phyloP scores from a whole-genome alignment of 208 protist species.

The Kentomonas sorsogonicus region DNA sequence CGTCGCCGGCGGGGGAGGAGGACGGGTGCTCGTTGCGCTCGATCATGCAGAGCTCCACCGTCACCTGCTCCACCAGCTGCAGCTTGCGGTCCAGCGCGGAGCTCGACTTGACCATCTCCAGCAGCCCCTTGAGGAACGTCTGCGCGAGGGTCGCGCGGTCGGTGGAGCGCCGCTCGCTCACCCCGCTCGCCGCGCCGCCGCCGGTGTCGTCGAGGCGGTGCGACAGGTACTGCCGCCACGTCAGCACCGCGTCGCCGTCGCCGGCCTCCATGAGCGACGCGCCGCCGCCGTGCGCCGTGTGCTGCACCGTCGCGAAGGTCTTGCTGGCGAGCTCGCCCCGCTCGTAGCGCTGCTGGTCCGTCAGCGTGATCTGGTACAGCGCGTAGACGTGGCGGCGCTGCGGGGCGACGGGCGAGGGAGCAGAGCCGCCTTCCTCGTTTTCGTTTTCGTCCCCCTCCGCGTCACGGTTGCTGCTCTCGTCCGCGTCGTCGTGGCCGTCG shows the following conservation, averaged over 20 bases:
- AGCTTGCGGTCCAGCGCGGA: constrained; percentile 23
- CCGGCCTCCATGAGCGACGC: constrained; percentile 35
- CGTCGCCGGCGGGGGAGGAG: neutral
- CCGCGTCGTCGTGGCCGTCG: constrained; percentile 1
- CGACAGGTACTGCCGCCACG: constrained; percentile 43
- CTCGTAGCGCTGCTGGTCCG: constrained; percentile 79
- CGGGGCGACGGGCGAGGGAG: neutral
- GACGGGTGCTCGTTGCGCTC: constrained; percentile 62
- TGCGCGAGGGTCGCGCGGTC: constrained; percentile 69
- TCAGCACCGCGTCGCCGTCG: constrained; percentile 55
- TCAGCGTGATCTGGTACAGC: constrained; percentile 60
- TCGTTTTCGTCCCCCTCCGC: constrained; percentile 10
- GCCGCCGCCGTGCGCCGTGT: constrained; percentile 28
- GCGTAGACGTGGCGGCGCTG: constrained; percentile 6
- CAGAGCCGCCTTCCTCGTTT: neutral
- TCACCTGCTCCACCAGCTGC: constrained; percentile 57
- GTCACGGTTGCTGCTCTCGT: constrained; percentile 9
- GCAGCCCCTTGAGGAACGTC: constrained; percentile 69
- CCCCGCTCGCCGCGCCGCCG: neutral
- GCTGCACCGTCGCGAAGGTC: constrained; percentile 55
- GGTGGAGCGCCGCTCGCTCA: constrained; percentile 29
- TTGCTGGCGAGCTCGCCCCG: constrained; percentile 62
- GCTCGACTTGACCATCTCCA: constrained; percentile 46
- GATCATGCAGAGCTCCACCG: constrained; percentile 61
- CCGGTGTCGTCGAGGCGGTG: neutral